Conservation (phyloP, 164 flowering plant genomes). For the Pachysandra terminalis region DNA sequence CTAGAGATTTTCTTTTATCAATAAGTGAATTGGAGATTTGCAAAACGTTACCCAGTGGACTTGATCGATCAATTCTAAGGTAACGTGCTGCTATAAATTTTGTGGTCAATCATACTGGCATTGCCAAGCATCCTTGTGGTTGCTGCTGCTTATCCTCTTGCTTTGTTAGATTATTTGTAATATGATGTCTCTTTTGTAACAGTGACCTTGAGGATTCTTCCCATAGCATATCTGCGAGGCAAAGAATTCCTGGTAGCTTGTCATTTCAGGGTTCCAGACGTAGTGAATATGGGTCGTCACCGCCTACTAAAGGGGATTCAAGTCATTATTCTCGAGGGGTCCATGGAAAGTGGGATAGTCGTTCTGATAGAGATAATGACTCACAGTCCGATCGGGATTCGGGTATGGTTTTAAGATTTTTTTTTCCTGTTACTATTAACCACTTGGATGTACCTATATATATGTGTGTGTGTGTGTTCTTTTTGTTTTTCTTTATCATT, state of each 20-base stretch:
- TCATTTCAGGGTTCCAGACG: slow-evolving; percentile 53
- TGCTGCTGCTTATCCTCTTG: not conserved
- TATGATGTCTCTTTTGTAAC: slow-evolving; percentile 15
- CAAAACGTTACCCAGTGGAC: slow-evolving; percentile 71
- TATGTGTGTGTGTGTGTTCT: no score
- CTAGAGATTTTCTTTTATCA: slow-evolving; percentile 74
- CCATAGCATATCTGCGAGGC: slow-evolving; percentile 43
- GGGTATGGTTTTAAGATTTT: slow-evolving; percentile 28
- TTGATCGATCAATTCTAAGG: slow-evolving; percentile 63
- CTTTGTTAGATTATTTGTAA: slow-evolving; percentile 6
- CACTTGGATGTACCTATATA: not conserved
- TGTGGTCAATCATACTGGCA: not conserved
- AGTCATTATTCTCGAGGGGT: slow-evolving; percentile 51
- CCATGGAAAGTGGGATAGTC: slow-evolving; percentile 83
- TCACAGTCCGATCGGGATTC: slow-evolving; percentile 73
- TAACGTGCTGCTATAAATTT: slow-evolving; percentile 14
- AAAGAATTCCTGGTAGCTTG: slow-evolving; percentile 47
- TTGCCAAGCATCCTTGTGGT: not conserved
- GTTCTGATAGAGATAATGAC: slow-evolving; percentile 71
- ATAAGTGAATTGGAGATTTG: slow-evolving; percentile 68
- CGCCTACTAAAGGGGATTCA: slow-evolving; percentile 66
- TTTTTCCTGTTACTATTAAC: not conserved
- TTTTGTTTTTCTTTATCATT: not conserved
- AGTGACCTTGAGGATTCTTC: slow-evolving; percentile 74
- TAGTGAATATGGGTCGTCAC: slow-evolving; percentile 73